A percentile compares a stretch with the other conserved stretches of the same genome.
Evolutionary conservation across 139 green algal genomes (phyloP).

Genomic region (Coelastrella sp.): DNA sequence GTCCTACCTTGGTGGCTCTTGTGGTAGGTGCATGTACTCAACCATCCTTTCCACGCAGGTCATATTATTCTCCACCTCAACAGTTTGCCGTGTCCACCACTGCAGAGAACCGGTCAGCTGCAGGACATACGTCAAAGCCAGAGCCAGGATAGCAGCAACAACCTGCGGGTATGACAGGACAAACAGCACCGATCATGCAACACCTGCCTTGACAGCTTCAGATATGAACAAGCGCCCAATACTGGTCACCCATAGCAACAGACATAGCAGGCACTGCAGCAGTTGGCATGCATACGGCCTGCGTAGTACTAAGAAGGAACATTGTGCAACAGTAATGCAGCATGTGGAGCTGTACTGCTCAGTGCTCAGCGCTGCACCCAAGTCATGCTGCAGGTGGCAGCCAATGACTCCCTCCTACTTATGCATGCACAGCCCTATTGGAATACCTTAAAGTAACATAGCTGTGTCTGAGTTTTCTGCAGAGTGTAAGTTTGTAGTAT

Average conservation of each 20-base stretch:
- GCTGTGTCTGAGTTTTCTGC: too few relatives aligned
- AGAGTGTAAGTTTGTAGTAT: too few relatives aligned
- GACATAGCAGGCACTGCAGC: background rate
- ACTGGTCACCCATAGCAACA: background rate
- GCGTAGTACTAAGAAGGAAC: too few relatives aligned
- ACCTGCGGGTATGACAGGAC: background rate
- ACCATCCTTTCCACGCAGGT: slow-evolving; percentile 87
- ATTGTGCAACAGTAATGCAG: too few relatives aligned
- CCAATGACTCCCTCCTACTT: too few relatives aligned
- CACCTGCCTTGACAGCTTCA: background rate
- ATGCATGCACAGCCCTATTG: too few relatives aligned
- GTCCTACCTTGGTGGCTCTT: slow-evolving; percentile 65
- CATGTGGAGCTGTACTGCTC: too few relatives aligned
- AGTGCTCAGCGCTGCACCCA: too few relatives aligned
- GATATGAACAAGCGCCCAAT: background rate
- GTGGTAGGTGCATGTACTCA: slow-evolving; percentile 77
- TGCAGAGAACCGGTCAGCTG: slow-evolving; percentile 80
- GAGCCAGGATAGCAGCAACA: slow-evolving; percentile 60
- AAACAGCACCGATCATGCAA: background rate
- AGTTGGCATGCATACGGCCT: too few relatives aligned
- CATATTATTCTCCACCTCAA: slow-evolving; percentile 89
- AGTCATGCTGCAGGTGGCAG: too few relatives aligned
- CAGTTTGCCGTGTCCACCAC: slow-evolving; percentile 76
- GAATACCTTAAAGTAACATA: too few relatives aligned
- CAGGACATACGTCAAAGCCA: slow-evolving; percentile 82